These are phyloP conservation scores for Oxytropis ochrocephala DNA, from an alignment of 306 rosid genomes.

Conservation along the genomic window DNA sequence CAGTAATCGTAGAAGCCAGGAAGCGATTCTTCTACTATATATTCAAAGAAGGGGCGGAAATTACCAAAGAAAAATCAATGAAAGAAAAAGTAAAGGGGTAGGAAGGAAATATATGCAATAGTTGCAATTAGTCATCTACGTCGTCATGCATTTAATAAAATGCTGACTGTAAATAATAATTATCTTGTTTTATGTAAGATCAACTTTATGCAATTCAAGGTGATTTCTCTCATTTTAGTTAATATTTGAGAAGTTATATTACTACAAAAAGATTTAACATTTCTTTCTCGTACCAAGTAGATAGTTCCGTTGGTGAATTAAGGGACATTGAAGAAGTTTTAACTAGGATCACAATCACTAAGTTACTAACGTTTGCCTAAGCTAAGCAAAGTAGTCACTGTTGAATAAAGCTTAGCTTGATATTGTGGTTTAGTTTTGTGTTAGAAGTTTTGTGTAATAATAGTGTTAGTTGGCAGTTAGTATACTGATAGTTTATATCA, in stretches of 20 bases:
- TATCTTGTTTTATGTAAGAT: background rate
- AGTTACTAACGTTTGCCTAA: no score
- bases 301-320: no score
- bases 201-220: background rate
- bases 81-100: background rate
- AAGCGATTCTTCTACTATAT: background rate
- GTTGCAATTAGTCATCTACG: background rate
- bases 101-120: conserved; percentile 7
- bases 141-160: background rate
- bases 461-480: no score
- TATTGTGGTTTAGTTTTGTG: no score
- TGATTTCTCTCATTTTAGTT: background rate
- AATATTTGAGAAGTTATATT: background rate
- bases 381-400: no score
- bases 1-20: conserved; percentile 30
- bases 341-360: no score
- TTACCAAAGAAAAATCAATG: background rate
- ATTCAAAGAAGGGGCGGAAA: conserved; percentile 12
- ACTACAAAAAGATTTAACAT: background rate
- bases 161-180: conserved; percentile 21
- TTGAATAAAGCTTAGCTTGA: no score
- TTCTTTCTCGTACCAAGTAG: no score
- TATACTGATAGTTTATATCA: no score
- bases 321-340: no score
- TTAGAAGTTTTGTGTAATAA: no score